Conservation (phyloP, 768 basidiomycete species). For the Suillus subaureus region DNA sequence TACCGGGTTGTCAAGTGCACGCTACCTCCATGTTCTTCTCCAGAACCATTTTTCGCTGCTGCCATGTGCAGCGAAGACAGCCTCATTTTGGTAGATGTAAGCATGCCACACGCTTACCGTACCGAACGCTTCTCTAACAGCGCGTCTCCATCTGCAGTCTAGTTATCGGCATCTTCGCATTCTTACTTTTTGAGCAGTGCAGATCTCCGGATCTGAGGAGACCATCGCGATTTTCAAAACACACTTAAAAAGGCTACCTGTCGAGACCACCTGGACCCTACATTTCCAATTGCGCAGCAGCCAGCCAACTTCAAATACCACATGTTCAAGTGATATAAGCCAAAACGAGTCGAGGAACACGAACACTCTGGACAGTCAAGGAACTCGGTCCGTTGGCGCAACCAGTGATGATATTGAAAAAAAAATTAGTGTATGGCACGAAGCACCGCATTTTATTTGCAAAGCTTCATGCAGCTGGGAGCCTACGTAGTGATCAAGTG, state of each 20-base stretch:
- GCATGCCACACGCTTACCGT: constrained; percentile 7
- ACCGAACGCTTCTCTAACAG: not conserved
- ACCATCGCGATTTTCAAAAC: not conserved
- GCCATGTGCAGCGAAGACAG: constrained; percentile 62
- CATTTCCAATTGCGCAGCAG: not conserved
- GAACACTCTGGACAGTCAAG: not conserved
- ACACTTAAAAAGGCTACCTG: not conserved
- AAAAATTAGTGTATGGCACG: not conserved
- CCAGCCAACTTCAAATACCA: not conserved
- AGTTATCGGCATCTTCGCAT: constrained; percentile 28
- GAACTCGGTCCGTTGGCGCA: not conserved
- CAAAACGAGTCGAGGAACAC: not conserved
- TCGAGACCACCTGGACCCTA: not conserved
- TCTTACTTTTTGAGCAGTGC: constrained; percentile 27
- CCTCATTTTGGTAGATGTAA: constrained; percentile 52
- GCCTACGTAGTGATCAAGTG: not conserved
- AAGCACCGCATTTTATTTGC: not conserved
- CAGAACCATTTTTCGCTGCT: constrained; percentile 20
- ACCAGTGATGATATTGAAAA: not conserved
- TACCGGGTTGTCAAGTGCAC: constrained; percentile 40
- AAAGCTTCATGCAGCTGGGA: not conserved
- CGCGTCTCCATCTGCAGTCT: constrained; percentile 16
- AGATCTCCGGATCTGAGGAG: not conserved
- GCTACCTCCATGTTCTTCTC: constrained; percentile 17
- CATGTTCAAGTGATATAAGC: not conserved